Conservation (phyloP, 169 alveolate genomes). For the Eimeria zaria region DNA sequence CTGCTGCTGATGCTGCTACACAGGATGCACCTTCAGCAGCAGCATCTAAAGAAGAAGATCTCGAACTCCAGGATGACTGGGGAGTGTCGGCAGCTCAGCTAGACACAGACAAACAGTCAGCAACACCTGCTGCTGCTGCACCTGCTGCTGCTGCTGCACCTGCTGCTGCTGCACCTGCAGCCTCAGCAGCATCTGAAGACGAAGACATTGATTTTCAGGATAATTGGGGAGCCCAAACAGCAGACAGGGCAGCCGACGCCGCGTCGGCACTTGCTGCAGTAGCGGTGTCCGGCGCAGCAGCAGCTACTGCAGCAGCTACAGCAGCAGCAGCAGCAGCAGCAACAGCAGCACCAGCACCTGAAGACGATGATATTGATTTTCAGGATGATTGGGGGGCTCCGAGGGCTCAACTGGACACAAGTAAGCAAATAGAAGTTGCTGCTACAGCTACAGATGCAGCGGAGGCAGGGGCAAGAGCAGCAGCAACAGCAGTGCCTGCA, state of each 20-base stretch:
- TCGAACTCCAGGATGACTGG: constrained; percentile 24
- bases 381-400: background rate
- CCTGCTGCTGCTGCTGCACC: constrained; percentile 9
- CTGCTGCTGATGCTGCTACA: background rate
- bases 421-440: background rate
- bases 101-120: background rate
- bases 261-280: constrained; percentile 21
- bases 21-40: background rate
- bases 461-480: background rate
- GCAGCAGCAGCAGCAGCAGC: constrained; percentile 16
- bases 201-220: background rate
- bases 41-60: constrained; percentile 11
- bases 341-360: constrained; percentile 7
- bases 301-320: background rate
- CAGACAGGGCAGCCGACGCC: too few relatives aligned
- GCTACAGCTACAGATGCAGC: background rate
- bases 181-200: constrained; percentile 2
- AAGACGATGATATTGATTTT: background rate
- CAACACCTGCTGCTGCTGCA: background rate
- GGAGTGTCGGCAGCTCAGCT: background rate
- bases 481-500: background rate
- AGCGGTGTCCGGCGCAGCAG: background rate
- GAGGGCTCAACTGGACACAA: background rate
- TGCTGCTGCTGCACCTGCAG: too few relatives aligned
- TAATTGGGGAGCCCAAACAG: background rate